phyloP scores from a whole-genome alignment of 805 yeast species.

The Lachancea thermotolerans region DNA sequence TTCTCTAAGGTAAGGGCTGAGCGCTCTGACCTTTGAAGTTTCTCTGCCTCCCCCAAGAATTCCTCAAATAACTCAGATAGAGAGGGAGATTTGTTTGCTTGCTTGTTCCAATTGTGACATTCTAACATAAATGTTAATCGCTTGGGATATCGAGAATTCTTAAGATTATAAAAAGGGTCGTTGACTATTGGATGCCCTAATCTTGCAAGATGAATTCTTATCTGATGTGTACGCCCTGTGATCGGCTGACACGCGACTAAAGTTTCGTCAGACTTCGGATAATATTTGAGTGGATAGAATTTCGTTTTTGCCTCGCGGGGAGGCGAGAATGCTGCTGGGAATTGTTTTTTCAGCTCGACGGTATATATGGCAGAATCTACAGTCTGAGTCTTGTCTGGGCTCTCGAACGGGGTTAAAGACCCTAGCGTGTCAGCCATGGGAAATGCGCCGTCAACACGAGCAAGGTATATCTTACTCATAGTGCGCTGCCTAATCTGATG shows the following conservation, averaged over 20 bases:
- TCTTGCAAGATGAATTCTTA: constrained; percentile 83
- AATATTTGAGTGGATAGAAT: constrained; percentile 57
- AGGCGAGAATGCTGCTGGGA: constrained; percentile 39
- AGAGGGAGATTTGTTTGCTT: too few relatives aligned
- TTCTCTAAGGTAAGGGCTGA: constrained; percentile 5
- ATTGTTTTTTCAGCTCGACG: constrained; percentile 59
- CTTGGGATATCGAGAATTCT: constrained; percentile 17
- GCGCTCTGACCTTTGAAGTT: constrained; percentile 32
- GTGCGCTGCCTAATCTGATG: constrained; percentile 49
- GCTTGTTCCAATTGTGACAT: neutral
- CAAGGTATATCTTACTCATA: constrained; percentile 72
- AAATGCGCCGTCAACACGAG: constrained; percentile 79
- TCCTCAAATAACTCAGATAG: constrained; percentile 2
- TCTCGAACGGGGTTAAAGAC: constrained; percentile 7
- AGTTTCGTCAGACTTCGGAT: constrained; percentile 39
- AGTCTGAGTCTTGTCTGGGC: constrained; percentile 7
- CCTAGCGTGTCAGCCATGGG: constrained; percentile 34
- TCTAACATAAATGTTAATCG: constrained; percentile 21
- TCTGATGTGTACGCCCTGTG: constrained; percentile 96
- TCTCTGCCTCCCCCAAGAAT: constrained; percentile 25
- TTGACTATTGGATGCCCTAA: constrained; percentile 83
- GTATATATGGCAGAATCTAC: constrained; percentile 50
- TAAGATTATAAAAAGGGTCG: constrained; percentile 60
- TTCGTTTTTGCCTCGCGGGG: constrained; percentile 63
- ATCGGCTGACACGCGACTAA: constrained; percentile 76